Percentiles rank a stretch among this genome's conserved stretches.
These are phyloP conservation scores for Verticillium isaacii DNA, from an alignment of 2,329 filamentous ascomycete genomes.

Conservation along the genomic window DNA sequence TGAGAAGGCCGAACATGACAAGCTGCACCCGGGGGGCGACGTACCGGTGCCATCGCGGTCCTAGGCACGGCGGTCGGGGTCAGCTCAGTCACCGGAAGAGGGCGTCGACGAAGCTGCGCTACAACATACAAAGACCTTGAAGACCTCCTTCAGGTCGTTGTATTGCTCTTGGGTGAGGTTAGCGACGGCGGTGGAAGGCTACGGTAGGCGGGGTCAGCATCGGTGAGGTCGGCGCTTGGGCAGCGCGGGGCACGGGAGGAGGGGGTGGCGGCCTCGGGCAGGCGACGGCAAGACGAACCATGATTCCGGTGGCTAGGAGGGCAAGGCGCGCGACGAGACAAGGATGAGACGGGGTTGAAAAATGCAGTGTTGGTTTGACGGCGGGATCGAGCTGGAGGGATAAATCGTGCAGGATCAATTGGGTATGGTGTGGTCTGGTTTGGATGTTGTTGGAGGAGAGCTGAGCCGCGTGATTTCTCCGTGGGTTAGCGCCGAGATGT, in stretches of 20 bases:
- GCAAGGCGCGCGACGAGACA: background rate
- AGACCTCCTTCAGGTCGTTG: constrained; percentile 13
- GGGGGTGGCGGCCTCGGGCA: background rate
- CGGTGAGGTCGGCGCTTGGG: background rate
- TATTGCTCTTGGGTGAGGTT: constrained; percentile 13
- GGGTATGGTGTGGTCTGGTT: background rate
- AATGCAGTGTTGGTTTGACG: background rate
- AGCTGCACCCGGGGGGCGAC: background rate
- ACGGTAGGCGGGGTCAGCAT: background rate
- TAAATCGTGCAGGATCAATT: background rate
- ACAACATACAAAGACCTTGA: constrained; percentile 12
- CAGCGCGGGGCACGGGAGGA: background rate
- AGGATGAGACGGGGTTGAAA: background rate
- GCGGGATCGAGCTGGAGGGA: background rate
- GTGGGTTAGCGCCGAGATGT: background rate
- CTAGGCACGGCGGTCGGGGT: background rate
- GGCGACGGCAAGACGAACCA: constrained; percentile 7
- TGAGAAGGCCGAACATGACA: background rate
- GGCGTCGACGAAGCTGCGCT: background rate
- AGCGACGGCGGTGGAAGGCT: constrained; percentile 8
- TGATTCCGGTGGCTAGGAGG: constrained; percentile 3
- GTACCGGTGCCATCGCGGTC: constrained; percentile 14
- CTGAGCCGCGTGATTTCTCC: background rate
- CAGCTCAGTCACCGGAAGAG: constrained; percentile 6
- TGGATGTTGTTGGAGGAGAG: background rate